These are phyloP conservation scores for Poa annua DNA, from an alignment of 176 grass and related monocot genomes.

Conservation along the genomic window DNA sequence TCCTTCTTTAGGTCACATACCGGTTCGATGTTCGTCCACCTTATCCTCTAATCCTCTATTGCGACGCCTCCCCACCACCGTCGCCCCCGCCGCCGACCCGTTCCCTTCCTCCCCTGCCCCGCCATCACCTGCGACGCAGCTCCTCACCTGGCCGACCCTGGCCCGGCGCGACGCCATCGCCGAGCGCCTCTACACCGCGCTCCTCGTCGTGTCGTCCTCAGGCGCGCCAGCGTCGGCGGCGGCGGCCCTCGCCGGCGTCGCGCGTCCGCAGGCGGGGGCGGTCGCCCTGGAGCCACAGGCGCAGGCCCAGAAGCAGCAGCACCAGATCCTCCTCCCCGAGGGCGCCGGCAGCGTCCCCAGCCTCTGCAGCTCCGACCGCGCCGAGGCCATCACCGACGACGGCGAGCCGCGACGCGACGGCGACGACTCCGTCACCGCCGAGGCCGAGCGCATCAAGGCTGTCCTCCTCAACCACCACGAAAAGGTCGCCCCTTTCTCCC, in stretches of 20 bases:
- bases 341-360: constrained; percentile 66
- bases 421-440: no score
- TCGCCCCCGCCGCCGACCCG: no score
- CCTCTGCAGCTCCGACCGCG: constrained; percentile 72
- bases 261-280: background rate
- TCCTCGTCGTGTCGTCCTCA: constrained; percentile 25
- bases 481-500: no score
- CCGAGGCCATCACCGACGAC: constrained; percentile 63
- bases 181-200: constrained; percentile 62
- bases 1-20: no score
- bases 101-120: no score
- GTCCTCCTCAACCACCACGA: no score
- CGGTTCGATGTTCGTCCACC: no score
- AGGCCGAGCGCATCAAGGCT: no score
- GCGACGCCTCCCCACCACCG: no score
- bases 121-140: no score
- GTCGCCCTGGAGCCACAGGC: constrained; percentile 25
- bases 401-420: constrained; percentile 35
- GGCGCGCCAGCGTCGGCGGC: background rate
- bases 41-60: no score
- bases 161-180: constrained; percentile 62
- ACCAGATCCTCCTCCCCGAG: constrained; percentile 53
- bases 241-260: background rate
- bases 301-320: constrained; percentile 15
- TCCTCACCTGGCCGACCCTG: no score